Base-by-base conservation (phyloP, 2,329 filamentous ascomycete genomes). In the Hirsutella thompsonii region DNA sequence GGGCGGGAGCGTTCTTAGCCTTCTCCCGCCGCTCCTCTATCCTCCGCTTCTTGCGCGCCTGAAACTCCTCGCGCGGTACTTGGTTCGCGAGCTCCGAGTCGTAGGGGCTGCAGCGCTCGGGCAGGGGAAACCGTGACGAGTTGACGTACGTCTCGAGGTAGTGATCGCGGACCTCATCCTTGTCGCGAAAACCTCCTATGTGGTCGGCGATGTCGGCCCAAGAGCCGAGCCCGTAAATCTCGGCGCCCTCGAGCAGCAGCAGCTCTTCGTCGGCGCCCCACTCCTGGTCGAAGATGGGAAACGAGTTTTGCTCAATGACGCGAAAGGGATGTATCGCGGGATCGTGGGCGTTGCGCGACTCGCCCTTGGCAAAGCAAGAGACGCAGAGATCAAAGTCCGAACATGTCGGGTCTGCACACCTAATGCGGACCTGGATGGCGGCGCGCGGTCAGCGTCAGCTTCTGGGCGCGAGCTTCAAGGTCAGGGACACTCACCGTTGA, bases 121-220 rank as follows among this genome's bases (percentile, higher is more conserved):
- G 90, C 0, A 98, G 69, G 0, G 92, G 92, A 49, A 98, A 98
- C 16, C 72, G 74, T 1, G 79, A 68, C 39, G 87, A 93, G 42
- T 94, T 71, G 48, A 98, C 72, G 52, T 93, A 98, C 14, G 84
- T 90, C 46, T 81, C 70, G 49, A 92, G 76, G 60, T 98, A 98
- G 60, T 98, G 92, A 49, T 95, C 85, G 47, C 87, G 80, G 28
- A 96, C 92, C 62, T 98, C 92, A 51, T 96, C 90, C 58, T 94
- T 96, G 49, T 82, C 81, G 43, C 92, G 79, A 56, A 89, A 96
- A 10, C 92, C 92, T 39, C 92, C 92, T 52, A 98, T 96, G 59
- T 98, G 92, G 60, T 98, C 90, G 30, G 92, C 89, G 47, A 98
- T 93, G 55, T 98, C 92, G 32, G 89, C 87, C 90, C 92, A 98